Evolutionary conservation across 805 yeast species (phyloP), one percentile per base, ranked within the genome.

Genomic region (Saccharomycopsis vini): DNA sequence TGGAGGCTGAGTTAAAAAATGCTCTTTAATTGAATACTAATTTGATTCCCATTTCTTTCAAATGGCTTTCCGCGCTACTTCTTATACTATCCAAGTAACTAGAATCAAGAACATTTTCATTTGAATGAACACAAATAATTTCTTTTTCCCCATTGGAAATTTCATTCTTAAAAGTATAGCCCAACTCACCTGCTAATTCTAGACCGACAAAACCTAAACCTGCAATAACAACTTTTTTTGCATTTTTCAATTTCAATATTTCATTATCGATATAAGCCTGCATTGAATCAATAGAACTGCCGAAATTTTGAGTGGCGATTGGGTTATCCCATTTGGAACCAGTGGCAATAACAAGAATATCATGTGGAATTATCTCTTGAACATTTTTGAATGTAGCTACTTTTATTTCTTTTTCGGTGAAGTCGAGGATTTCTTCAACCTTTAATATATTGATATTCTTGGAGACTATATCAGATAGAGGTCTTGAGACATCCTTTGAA

Each of bases 141-240:
- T 40, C 50, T 43, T 55, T 56, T 15, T 42, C 39, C 7, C 50
- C 49, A 7, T 12, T 7, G 10, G 37, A 33, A 6, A 54, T 4
- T 13, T 52, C 50, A 1, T 31, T 31, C 19, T 40, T 24, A 42
- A 44, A 56, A 3, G 20, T 31, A 40, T 41, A 24, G 6, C 52
- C 54, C n/a, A 55, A 40, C 40, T 56, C 60, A 7, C 60, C 60
- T n/a, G 50, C 50, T n/a, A 56, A 34, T 41, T 56, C 60, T 29
- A 46, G 40, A 12, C 60, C 60, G 21, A 45, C 46, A 28, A 50
- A 47, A n/a, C 59, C 60, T 5, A 53, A 56, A 20, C 60, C 60
- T 9, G 52, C 47, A 32, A 56, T 24, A 4, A 46, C 54, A 19
- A 56, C 48, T 32, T 50, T 44, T 26, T 52, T 47, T 7, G 56